These are phyloP conservation scores for Solidago caesia DNA, from an alignment of 129 eudicot species.

Conservation along the genomic window DNA sequence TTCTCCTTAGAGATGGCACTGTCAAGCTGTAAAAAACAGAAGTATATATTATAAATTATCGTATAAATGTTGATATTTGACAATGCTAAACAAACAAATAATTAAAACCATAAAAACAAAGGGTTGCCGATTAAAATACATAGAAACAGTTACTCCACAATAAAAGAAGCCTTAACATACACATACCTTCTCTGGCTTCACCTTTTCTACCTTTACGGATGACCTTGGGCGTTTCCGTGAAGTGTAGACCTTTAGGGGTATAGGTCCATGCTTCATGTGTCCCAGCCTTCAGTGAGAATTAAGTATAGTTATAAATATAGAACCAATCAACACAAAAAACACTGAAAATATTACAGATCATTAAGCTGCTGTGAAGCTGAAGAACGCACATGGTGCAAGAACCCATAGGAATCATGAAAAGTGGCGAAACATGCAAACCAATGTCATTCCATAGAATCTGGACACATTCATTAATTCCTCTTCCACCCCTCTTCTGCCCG, in stretches of 20 bases:
- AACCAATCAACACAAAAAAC: not conserved
- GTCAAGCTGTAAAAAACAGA: slow-evolving; percentile 37
- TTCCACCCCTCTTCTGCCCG: slow-evolving; percentile 4
- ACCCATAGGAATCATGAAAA: slow-evolving; percentile 37
- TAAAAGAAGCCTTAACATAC: not conserved
- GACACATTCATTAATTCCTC: not conserved
- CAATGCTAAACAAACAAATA: not conserved
- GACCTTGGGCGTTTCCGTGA: slow-evolving; percentile 21
- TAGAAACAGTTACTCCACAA: not conserved
- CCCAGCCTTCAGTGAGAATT: slow-evolving; percentile 46
- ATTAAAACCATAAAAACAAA: not conserved
- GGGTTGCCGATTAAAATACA: not conserved
- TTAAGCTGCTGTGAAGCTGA: not conserved
- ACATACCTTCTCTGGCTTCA: slow-evolving; percentile 50
- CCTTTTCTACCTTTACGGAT: slow-evolving; percentile 11
- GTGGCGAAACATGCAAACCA: slow-evolving; percentile 44
- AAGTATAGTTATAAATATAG: not conserved
- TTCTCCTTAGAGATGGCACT: slow-evolving; percentile 19
- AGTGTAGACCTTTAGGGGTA: slow-evolving; percentile 30
- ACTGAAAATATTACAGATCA: not conserved
- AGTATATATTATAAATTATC: not conserved
- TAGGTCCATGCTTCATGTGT: slow-evolving; percentile 34
- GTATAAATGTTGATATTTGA: not conserved
- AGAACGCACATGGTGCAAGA: slow-evolving; percentile 52
- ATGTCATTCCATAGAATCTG: slow-evolving; percentile 45